Evolutionary conservation across 345 rosid genomes (phyloP), one percentile per base, ranked within the genome.

Genomic region (Rhizophora mangle): DNA sequence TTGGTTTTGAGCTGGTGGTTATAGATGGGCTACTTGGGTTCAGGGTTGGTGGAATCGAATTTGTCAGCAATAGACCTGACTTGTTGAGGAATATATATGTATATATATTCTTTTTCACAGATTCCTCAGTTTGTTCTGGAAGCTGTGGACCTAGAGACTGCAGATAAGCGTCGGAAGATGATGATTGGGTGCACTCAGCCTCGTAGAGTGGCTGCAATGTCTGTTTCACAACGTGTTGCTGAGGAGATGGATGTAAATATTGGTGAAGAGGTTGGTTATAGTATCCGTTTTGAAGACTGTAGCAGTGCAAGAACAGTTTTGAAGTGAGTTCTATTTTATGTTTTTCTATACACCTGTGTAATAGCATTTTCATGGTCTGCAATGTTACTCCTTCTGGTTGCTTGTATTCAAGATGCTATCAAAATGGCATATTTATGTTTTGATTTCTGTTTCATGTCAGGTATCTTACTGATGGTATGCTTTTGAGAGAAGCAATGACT

Each of bases 121-220:
- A 92, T 95, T 75, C 99, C 99, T 51, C 99, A 95, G 81, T 95
- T 95, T 77, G 98, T 95, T 13, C 74, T 92, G 53, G 99, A 95
- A 69, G 96, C 91, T 61, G 90, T 88, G 47, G 98, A 92, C 60
- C 43, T 86, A n/a, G 99, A 95, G 70, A 71, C 87, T 7, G 78
- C 94, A 5, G 94, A 88, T 75, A 92, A 84, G 69, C 85, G 92
- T 43, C 78, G 83, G 84, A 95, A 92, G 81, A 85, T 85, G 92
- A 82, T 90, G 92, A 76, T 95, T 75, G 99, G 85, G 1, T 95
- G 99, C 68, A 95, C 99, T 31, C 99, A 95, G 83, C 99, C 99
- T 46, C 91, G 99, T 65, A 88, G 98, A 75, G 99, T 95, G 77
- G 98, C 99, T 64, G 98, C 99, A 3, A 95, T 95, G 99, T 95